phyloP scores from a whole-genome alignment of 768 basidiomycete species.

The Calocera viscosa region DNA sequence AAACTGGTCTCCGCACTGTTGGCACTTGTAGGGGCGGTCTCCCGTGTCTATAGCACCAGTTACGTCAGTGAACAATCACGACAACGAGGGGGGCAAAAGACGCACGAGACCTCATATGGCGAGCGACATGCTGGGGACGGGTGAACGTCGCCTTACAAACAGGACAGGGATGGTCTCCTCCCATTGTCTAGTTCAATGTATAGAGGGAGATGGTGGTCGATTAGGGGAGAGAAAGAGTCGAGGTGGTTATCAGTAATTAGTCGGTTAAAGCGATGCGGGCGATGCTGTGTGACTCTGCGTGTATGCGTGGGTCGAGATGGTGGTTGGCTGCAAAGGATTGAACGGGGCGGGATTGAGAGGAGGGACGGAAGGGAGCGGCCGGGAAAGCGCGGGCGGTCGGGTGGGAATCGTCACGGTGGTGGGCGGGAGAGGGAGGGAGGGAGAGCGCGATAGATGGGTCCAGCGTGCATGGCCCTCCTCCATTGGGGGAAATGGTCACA shows the following conservation, averaged over 20 bases:
- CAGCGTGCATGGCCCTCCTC: not conserved
- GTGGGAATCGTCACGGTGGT: not conserved
- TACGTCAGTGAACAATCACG: conserved; percentile 11
- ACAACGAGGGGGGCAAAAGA: conserved; percentile 18
- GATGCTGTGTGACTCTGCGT: conserved; percentile 6
- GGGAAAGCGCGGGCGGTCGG: not conserved
- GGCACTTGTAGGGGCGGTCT: conserved; percentile 80
- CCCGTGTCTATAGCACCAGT: conserved; percentile 52
- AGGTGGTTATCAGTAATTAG: not conserved
- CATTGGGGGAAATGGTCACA: not conserved
- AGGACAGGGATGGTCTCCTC: conserved; percentile 73
- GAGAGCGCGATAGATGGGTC: not conserved
- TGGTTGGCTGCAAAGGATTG: not conserved
- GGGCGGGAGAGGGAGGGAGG: not conserved
- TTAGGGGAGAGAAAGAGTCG: not conserved
- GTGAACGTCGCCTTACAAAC: conserved; percentile 82
- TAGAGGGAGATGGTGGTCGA: not conserved
- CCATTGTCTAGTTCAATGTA: conserved; percentile 34
- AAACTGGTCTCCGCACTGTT: conserved; percentile 80
- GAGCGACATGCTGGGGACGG: conserved; percentile 75
- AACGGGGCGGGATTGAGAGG: not conserved
- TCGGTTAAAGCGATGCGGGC: not conserved
- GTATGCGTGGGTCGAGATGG: not conserved
- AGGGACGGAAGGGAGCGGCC: not conserved
- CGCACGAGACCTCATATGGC: conserved; percentile 69